These are phyloP conservation scores for Fusarium sp. DNA, from an alignment of 2,329 filamentous ascomycete genomes.

Conservation along the genomic window DNA sequence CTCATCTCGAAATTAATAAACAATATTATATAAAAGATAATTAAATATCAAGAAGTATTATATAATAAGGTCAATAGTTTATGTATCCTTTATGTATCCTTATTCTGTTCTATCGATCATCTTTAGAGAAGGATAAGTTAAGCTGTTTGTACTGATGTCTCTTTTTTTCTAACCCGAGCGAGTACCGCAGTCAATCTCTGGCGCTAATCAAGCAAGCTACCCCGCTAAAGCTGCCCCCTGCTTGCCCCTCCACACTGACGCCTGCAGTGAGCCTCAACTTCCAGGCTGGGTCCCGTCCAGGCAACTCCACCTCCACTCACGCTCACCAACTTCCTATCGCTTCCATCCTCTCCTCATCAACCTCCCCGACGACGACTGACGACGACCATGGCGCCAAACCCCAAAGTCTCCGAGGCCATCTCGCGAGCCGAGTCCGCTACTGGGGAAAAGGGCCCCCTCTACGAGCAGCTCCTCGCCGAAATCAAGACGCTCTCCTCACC, in stretches of 20 bases:
- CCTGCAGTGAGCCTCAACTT: constrained; percentile 27
- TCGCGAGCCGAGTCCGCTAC: constrained; percentile 50
- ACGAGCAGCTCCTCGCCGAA: constrained; percentile 58
- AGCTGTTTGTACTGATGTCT: too few species aligned
- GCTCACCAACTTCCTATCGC: constrained; percentile 2
- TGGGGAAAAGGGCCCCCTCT: constrained; percentile 57
- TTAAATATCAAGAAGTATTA: too few species aligned
- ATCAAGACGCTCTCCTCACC: constrained; percentile 55
- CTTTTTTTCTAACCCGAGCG: too few species aligned
- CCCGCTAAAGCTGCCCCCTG: constrained; percentile 40
- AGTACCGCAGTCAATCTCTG: background rate
- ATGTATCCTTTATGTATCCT: too few species aligned
- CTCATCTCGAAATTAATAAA: too few species aligned
- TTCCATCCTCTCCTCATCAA: background rate
- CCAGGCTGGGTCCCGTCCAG: constrained; percentile 16
- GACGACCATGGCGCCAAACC: constrained; percentile 50
- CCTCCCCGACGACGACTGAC: background rate
- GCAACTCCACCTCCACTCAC: constrained; percentile 18
- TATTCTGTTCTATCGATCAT: too few species aligned
- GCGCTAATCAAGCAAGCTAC: constrained; percentile 27
- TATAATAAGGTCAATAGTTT: too few species aligned
- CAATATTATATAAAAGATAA: too few species aligned
- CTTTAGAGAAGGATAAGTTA: too few species aligned
- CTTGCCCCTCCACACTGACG: constrained; percentile 35
- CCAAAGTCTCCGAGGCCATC: constrained; percentile 57